Base-by-base conservation (phyloP, 208 protist species). In the Angomonas ambiguus region DNA sequence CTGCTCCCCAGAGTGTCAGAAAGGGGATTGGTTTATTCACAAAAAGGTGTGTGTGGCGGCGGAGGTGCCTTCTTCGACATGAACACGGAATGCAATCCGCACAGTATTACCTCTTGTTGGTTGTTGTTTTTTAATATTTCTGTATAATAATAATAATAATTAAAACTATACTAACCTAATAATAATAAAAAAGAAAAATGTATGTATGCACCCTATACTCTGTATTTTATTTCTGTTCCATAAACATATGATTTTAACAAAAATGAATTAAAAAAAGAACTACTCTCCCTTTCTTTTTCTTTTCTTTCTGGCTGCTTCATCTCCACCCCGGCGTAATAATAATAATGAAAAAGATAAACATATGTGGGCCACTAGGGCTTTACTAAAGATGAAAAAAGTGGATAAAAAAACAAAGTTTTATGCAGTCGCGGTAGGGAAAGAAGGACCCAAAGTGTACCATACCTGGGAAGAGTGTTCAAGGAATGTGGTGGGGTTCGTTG, bases 391-490 rank as follows among this genome's bases (percentile, higher is more conserved):
- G 48, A 41, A 6, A 38, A 63, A 42, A 2, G 4, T 38, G 30
- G 32, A 13, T 34, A 57, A 4, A 11, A 28, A 2, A 41, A 24
- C n/a, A 22, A 67, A 53, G 41, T 94, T 78, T 70, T 97, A 97
- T 73, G 90, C 83, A 0, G 93, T 97, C 1, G 80, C 77, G 11
- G 59, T 69, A 16, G 93, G 93, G 20, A 53, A 69, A n/a, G 31
- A 53, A 5, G 49, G 71, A 30, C 72, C 32, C 2, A 91, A 91
- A 33, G 77, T 97, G 38, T 96, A 83, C 72, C 62, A 59, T 25
- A 82, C 82, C 1, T 97, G 93, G 91, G 74, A 77, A 3, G 72
- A 91, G 51, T 96, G 90, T 69, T 53, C 64, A 3, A 35, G 45
- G 51, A 76, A 88, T 45, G 93, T 97, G n/a, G 76, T 60, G 1